A percentile compares a stretch with the other conserved stretches of the same genome.
Evolutionary conservation across 495 filamentous ascomycete genomes (phyloP).

Genomic region (Cercophora newfieldiana): DNA sequence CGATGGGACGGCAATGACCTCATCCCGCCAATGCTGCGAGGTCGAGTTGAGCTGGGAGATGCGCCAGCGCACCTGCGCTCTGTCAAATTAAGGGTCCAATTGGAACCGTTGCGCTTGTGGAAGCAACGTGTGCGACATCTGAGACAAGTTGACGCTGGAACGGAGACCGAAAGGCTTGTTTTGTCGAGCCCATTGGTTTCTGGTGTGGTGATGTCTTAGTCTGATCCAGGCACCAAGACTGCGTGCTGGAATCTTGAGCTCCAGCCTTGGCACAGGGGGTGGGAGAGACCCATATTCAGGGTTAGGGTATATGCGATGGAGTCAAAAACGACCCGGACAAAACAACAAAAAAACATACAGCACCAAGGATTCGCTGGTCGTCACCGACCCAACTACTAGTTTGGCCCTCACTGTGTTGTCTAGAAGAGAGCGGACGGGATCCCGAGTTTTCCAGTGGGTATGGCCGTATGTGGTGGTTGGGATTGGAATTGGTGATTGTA

Average conservation of each 20-base stretch:
- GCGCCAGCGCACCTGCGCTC: too few relatives aligned
- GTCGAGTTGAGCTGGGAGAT: background rate
- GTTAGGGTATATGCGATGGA: background rate
- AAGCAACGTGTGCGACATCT: background rate
- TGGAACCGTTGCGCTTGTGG: background rate
- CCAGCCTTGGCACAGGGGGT: too few relatives aligned
- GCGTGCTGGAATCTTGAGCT: background rate
- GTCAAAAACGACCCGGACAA: background rate
- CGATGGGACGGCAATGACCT: conserved; percentile 7
- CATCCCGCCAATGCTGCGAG: conserved; percentile 2
- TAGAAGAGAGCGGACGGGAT: conserved; percentile 54
- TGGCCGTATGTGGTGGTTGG: conserved; percentile 42
- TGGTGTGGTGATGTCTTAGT: background rate
- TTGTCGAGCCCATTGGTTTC: too few relatives aligned
- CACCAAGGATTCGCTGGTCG: conserved; percentile 14
- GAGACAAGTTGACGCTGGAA: background rate
- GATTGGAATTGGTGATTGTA: too few relatives aligned
- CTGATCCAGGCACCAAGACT: background rate
- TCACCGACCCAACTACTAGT: conserved; percentile 53
- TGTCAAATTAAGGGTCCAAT: background rate
- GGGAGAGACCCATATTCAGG: background rate
- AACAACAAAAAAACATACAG: background rate
- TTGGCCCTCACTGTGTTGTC: conserved; percentile 33
- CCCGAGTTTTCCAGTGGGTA: conserved; percentile 44
- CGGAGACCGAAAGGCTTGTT: background rate